phyloP scores from a whole-genome alignment of 208 protist genomes.

The Paratrypanosoma confusum region DNA sequence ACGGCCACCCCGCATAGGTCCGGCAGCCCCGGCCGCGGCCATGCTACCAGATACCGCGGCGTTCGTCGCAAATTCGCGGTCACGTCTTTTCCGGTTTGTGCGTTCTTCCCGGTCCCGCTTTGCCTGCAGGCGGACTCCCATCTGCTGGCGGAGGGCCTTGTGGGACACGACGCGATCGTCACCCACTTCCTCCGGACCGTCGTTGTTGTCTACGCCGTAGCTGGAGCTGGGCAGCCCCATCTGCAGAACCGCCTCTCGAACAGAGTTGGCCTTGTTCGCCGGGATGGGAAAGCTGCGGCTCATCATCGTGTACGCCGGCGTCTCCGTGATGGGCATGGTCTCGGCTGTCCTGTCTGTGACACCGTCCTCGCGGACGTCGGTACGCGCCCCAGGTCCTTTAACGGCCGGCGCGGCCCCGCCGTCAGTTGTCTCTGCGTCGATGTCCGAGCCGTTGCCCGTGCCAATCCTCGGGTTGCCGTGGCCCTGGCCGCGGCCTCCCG shows the following conservation, averaged over 20 bases:
- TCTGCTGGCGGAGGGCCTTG: constrained; percentile 68
- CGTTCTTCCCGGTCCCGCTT: constrained; percentile 79
- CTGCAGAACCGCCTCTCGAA: constrained; percentile 46
- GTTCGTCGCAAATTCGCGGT: too few relatives aligned
- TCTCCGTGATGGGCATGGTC: background rate
- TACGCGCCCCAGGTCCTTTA: background rate
- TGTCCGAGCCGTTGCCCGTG: too few relatives aligned
- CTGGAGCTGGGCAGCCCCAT: constrained; percentile 67
- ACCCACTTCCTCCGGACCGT: constrained; percentile 25
- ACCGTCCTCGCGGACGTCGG: constrained; percentile 7
- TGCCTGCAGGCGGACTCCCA: constrained; percentile 57
- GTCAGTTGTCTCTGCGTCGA: too few relatives aligned
- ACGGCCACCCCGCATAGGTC: too few relatives aligned
- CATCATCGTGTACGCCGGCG: background rate
- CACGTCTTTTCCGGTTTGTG: constrained; percentile 41
- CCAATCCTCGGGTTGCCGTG: too few relatives aligned
- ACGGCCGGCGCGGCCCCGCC: constrained; percentile 6
- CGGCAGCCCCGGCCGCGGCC: too few relatives aligned
- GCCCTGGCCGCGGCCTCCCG: too few relatives aligned
- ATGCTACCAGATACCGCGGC: too few relatives aligned
- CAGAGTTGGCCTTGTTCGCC: constrained; percentile 39
- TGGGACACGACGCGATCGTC: constrained; percentile 77
- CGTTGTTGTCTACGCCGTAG: constrained; percentile 19
- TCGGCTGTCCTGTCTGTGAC: background rate
- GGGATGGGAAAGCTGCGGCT: constrained; percentile 13